Evolutionary conservation across 805 yeast species (phyloP).

Genomic region (Candida alai): DNA sequence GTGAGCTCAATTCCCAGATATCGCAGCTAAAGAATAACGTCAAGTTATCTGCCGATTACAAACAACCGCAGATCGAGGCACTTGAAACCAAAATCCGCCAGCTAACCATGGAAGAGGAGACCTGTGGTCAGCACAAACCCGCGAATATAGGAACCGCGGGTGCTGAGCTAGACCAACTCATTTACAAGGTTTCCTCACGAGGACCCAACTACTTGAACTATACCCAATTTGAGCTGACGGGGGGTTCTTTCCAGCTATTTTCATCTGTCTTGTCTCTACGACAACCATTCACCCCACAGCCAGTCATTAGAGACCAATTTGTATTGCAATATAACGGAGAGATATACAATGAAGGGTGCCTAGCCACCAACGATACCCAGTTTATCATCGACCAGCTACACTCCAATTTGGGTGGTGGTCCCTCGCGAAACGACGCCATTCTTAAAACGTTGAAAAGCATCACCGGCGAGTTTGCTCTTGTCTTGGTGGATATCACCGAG

Average conservation of each 20-base stretch:
- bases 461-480: constrained; percentile 82
- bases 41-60: constrained; percentile 16
- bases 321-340: constrained; percentile 88
- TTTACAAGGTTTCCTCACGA: constrained; percentile 48
- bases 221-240: constrained; percentile 10
- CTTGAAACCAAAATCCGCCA: constrained; percentile 15
- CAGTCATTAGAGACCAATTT: constrained; percentile 31
- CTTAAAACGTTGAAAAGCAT: constrained; percentile 39
- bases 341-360: constrained; percentile 60
- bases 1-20: constrained; percentile 23
- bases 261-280: constrained; percentile 82
- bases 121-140: no score
- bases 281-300: constrained; percentile 76
- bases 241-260: constrained; percentile 31
- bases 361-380: constrained; percentile 57
- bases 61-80: constrained; percentile 10
- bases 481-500: constrained; percentile 42
- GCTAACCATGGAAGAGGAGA: constrained; percentile 5
- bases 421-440: constrained; percentile 28
- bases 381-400: constrained; percentile 42
- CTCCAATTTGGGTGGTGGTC: constrained; percentile 11
- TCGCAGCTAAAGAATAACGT: constrained; percentile 24
- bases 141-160: background rate
- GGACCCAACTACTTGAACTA: constrained; percentile 56
- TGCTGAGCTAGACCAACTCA: constrained; percentile 16